Evolutionary conservation across 2,329 filamentous ascomycete species (phyloP), one percentile per base, ranked within the genome.

Genomic region (Rhinocladiella mackenziei): DNA sequence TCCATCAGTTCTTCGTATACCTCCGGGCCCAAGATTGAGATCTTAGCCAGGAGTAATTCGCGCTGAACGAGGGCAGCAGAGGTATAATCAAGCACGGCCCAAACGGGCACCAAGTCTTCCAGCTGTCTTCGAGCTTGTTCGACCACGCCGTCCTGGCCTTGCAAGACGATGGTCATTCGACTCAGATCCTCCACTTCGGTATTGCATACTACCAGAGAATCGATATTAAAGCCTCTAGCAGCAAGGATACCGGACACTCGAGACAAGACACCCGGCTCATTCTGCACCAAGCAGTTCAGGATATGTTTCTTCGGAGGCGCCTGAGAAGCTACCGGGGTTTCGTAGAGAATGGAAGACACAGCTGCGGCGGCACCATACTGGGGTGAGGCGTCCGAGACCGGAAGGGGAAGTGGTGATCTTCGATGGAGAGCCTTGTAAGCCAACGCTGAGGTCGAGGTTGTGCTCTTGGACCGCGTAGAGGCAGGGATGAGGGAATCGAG

Each of bases 261-360:
- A 39, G 91, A 97, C 46, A 98, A 76, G 45, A 98, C 92, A 72
- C 92, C 92, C 9, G 92, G 92, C 74, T 98, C 92, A 72, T 98
- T 98, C 70, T 98, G 92, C 50, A 98, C 92, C 51, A 98, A 79
- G 66, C 92, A 98, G 73, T 98, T 98, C 69, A 98, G 83, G 63
- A 98, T 80, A 70, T 98, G 92, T 42, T 89, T 84, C 73, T 95
- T 97, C 32, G 88, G 84, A 6, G 92, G 91, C 17, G 82, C 82
- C 59, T 76, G 76, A 10, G 88, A 89, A 5, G 89, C 86, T 13
- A 86, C 76, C 4, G 92, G 92, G 2, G 89, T 97, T 76, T 98
- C 92, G 75, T 98, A 98, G 67, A 98, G 86, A 64, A 98, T 98
- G 66, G 91, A 95, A 64, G 88, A 94, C 56, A 98, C 92, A 56